These are phyloP conservation scores for Aspergillus sp. DNA, from an alignment of 2,329 filamentous ascomycete genomes.

Conservation along the genomic window DNA sequence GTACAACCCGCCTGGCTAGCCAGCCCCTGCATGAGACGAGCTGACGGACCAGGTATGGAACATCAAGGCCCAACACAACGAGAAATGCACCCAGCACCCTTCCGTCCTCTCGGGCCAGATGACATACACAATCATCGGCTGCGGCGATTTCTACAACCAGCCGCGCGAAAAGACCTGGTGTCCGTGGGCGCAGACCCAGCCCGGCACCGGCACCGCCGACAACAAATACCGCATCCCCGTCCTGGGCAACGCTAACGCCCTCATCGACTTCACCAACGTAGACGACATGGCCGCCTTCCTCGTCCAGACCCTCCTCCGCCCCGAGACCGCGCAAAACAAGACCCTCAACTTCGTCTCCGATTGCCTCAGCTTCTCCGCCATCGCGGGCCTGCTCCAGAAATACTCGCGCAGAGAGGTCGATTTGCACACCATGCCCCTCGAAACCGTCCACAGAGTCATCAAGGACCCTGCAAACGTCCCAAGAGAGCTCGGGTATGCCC, in stretches of 20 bases:
- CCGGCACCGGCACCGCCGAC: no score
- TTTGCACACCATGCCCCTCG: conserved; percentile 3
- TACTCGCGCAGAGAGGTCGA: conserved; percentile 11
- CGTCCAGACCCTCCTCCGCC: conserved; percentile 14
- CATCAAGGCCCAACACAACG: conserved; percentile 9
- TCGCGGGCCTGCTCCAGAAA: conserved; percentile 11
- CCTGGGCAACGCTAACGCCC: conserved; percentile 14
- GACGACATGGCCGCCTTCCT: conserved; percentile 19
- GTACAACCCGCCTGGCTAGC: no score
- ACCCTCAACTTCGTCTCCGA: conserved; percentile 17
- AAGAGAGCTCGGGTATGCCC: conserved; percentile 5
- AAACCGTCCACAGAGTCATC: conserved; percentile 13
- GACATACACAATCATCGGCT: conserved; percentile 23
- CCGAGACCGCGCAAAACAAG: conserved; percentile 13
- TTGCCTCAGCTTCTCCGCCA: conserved; percentile 13
- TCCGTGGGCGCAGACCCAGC: conserved; percentile 16
- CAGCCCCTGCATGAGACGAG: no score
- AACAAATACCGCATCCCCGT: conserved; percentile 15
- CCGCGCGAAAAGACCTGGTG: conserved; percentile 18
- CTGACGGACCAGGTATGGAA: conserved; percentile 6
- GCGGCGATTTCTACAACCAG: conserved; percentile 23
- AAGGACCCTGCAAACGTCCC: conserved; percentile 7
- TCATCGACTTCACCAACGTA: conserved; percentile 16
- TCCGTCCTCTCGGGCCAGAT: conserved; percentile 14
- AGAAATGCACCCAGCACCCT: conserved; percentile 11